Percentiles rank a stretch among this genome's conserved stretches.
These are phyloP conservation scores for Trichoderma sp. DNA, from an alignment of 2,329 filamentous ascomycete species.

Conservation along the genomic window DNA sequence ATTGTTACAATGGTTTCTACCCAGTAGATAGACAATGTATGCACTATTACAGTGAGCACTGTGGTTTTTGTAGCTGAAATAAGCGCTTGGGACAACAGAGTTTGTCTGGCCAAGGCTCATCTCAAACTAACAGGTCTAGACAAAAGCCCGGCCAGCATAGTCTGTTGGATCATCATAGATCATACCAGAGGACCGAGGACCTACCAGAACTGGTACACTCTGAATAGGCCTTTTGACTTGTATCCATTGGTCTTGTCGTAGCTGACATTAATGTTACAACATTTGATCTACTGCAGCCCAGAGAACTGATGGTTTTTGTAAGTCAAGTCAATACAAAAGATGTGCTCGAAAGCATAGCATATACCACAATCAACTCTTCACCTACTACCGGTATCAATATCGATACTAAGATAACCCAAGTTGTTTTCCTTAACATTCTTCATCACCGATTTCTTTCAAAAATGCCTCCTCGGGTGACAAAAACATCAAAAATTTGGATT, in stretches of 20 bases:
- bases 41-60: background rate
- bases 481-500: background rate
- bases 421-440: too few species aligned
- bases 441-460: background rate
- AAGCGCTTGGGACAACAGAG: background rate
- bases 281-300: accelerated
- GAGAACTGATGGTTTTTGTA: background rate
- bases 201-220: accelerated
- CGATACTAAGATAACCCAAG: accelerated
- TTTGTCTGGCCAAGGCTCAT: background rate
- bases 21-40: background rate
- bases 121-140: background rate
- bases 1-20: too few species aligned
- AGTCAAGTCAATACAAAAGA: accelerated
- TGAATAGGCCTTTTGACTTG: background rate
- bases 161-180: background rate
- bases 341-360: too few species aligned
- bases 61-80: background rate
- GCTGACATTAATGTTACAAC: background rate
- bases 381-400: accelerated
- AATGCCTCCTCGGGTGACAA: background rate
- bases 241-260: background rate
- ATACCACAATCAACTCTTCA: background rate
- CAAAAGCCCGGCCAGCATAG: background rate
- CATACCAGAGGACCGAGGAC: background rate